These are phyloP conservation scores for Tolypocladium amazonense DNA, from an alignment of 2,329 filamentous ascomycete genomes.

Conservation along the genomic window DNA sequence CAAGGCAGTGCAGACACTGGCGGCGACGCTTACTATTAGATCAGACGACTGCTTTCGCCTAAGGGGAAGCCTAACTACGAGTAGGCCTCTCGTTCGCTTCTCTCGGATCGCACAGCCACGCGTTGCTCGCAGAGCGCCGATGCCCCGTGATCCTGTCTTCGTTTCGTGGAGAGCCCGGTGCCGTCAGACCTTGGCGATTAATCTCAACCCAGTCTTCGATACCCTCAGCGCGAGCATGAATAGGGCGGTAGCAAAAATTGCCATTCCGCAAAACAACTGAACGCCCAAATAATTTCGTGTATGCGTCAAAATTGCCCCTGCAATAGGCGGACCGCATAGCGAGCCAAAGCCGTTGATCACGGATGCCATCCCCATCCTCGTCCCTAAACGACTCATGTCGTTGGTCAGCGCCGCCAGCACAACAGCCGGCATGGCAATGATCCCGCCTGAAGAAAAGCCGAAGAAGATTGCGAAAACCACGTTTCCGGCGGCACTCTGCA, in stretches of 20 bases:
- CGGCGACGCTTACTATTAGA: background rate
- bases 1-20: background rate
- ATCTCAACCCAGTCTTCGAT: background rate
- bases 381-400: constrained; percentile 28
- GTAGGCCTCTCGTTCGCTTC: too few species aligned
- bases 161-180: too few species aligned
- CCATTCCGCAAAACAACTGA: background rate
- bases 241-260: background rate
- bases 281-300: background rate
- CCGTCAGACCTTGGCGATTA: background rate
- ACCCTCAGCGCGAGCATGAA: background rate
- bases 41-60: background rate
- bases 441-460: constrained; percentile 34
- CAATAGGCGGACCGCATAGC: constrained; percentile 26
- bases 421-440: constrained; percentile 31
- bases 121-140: background rate
- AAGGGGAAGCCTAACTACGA: background rate
- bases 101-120: background rate
- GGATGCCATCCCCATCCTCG: constrained; percentile 31
- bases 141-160: background rate
- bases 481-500: constrained; percentile 21
- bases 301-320: constrained; percentile 21
- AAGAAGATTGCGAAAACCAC: constrained; percentile 32
- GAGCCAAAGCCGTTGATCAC: constrained; percentile 24
- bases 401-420: constrained; percentile 29